Percentiles rank a stretch among this genome's conserved stretches.
Conservation (phyloP, 2,329 filamentous ascomycete species). For the Colletotrichum sp. region DNA sequence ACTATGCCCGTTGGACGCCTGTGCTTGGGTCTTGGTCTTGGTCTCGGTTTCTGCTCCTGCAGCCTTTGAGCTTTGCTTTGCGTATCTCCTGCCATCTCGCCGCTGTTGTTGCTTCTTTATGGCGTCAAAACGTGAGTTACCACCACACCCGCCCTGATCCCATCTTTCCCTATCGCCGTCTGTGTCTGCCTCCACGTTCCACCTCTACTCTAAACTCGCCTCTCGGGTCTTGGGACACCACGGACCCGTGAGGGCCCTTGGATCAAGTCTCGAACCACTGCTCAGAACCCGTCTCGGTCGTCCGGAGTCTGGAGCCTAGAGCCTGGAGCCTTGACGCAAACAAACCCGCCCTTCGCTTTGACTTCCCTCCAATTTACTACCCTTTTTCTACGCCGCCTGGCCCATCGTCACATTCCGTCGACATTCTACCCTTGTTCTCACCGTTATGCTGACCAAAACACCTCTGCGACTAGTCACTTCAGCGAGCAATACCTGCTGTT, state of each 20-base stretch:
- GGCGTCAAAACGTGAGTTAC: conserved; percentile 24
- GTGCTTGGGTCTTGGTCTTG: conserved; percentile 1
- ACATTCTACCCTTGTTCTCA: background rate
- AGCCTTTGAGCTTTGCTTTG: background rate
- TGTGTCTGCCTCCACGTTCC: background rate
- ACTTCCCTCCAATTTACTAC: background rate
- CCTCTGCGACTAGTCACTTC: conserved; percentile 14
- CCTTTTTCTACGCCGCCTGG: background rate
- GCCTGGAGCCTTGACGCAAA: conserved; percentile 1
- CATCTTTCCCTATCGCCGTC: conserved; percentile 3
- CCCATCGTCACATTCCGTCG: background rate
- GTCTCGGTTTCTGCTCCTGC: background rate
- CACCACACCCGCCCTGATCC: background rate
- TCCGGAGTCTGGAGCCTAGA: conserved; percentile 1
- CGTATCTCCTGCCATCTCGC: background rate
- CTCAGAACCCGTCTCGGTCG: background rate
- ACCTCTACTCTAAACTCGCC: background rate
- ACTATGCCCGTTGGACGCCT: conserved; percentile 20
- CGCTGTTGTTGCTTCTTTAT: conserved; percentile 20
- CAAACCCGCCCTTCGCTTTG: conserved; percentile 13
- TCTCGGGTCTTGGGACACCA: background rate
- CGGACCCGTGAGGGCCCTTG: conserved; percentile 10
- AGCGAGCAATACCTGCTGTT: conserved; percentile 23
- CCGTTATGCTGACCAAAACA: conserved; percentile 17
- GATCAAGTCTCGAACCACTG: background rate